Evolutionary conservation across 345 rosid genomes (phyloP), one percentile per base, ranked within the genome.

Genomic region (Gossypium mustelinum): DNA sequence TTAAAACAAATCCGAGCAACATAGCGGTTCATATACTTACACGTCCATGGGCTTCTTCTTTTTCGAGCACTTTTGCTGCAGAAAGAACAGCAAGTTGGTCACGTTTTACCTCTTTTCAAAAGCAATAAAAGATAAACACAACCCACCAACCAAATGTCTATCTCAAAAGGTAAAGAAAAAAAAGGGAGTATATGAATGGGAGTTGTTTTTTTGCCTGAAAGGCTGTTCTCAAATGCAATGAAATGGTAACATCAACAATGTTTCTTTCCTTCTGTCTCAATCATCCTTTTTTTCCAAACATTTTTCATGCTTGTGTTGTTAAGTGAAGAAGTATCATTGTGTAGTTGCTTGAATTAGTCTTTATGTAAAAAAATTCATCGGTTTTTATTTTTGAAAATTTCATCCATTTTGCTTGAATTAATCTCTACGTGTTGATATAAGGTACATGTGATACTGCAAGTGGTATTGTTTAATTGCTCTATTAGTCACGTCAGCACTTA

Each of bases 181-280:
- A 5, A 34, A 34, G 1, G 2, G 8, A 16, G 22, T 9, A 18
- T 13, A 29, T 24, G 50, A 48, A 27, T 17, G 57, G 27, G 51
- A 56, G 27, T 14, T 63, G 62, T 58, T 57, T 74, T 34, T 34
- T 74, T 34, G 22, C 25, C 61, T 50, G 51, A 51, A 52, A 74
- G 72, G 41, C 62, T 74, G 71, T 54, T 68, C n/a, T 13, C 41
- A 34, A 18, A 74, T 65, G 18, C 72, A 51, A 34, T 74, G 51
- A 41, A 74, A 52, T 64, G 50, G 61, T 39, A 74, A 68, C 64
- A 64, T 51, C 77, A 54, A 20, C 77, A 20, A 51, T 41, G 77
- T 52, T 20, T 27, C 22, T 73, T 73, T 20, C 29, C 2, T 60
- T 43, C 6, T 5, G 41, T 34, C 41, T 34, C 7, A 34, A 34